Evolutionary conservation across 1,284 basidiomycete species (phyloP).

Genomic region (Tilletia caries): DNA sequence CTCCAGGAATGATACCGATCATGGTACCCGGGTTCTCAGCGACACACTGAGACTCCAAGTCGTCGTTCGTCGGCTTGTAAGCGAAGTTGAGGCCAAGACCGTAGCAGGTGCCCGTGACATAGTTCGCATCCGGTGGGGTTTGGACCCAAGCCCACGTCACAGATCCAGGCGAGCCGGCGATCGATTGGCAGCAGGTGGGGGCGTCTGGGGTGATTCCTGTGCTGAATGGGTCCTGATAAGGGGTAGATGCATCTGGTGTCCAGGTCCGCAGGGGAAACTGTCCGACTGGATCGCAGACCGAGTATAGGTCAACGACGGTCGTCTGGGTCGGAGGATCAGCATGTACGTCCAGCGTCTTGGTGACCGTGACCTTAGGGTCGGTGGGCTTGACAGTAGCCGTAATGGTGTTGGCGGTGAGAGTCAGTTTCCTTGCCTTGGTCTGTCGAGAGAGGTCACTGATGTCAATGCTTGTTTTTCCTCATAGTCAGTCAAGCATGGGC

Average conservation of each 20-base stretch:
- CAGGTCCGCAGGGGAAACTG: neutral
- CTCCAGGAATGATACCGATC: too few relatives aligned
- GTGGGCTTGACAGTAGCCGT: neutral
- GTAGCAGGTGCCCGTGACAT: neutral
- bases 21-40: neutral
- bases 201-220: neutral
- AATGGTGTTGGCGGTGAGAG: neutral
- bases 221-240: neutral
- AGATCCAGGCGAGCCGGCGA: neutral
- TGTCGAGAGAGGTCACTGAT: too few relatives aligned
- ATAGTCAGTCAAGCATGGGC: neutral
- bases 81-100: neutral
- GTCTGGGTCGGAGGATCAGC: neutral
- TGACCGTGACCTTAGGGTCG: neutral
- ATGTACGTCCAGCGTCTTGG: neutral
- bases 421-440: neutral
- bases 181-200: neutral
- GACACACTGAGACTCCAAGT: neutral
- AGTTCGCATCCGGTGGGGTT: neutral
- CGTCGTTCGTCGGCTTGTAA: neutral
- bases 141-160: neutral
- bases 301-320: conserved; percentile 1
- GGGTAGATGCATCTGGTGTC: neutral
- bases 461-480: neutral
- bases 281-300: neutral